Evolutionary conservation across 805 yeast genomes (phyloP).

Genomic region (Kazachstania martiniae): DNA sequence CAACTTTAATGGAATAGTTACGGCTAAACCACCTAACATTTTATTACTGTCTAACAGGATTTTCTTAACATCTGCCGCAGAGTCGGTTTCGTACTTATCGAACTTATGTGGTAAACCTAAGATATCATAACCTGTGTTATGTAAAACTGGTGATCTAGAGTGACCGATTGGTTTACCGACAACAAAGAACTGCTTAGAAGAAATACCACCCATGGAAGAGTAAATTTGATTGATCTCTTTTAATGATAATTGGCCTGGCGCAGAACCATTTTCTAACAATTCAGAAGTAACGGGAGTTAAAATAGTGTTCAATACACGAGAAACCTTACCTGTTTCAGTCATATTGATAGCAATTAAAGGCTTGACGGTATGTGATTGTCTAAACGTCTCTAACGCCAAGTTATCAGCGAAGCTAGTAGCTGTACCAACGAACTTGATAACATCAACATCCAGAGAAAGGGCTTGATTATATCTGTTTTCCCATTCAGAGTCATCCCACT

Average conservation of each 20-base stretch:
- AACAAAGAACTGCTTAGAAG: conserved; percentile 50
- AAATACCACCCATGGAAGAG: conserved; percentile 51
- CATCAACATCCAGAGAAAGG: conserved; percentile 50
- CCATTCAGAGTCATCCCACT: conserved; percentile 70
- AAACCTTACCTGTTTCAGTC: conserved; percentile 65
- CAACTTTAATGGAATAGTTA: conserved; percentile 86
- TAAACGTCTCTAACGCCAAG: conserved; percentile 57
- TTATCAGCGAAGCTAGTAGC: conserved; percentile 62
- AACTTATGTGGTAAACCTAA: conserved; percentile 72
- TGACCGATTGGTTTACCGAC: conserved; percentile 77
- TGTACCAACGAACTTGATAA: conserved; percentile 74
- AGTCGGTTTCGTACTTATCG: conserved; percentile 53
- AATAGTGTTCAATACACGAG: conserved; percentile 62
- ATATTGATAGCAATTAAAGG: conserved; percentile 81
- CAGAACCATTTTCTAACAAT: conserved; percentile 56
- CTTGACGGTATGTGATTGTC: conserved; percentile 36
- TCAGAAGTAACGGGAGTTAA: conserved; percentile 81
- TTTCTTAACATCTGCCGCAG: conserved; percentile 45
- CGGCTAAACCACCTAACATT: conserved; percentile 84
- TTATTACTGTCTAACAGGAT: conserved; percentile 35
- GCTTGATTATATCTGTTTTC: conserved; percentile 62
- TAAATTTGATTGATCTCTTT: conserved; percentile 50
- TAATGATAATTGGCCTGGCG: conserved; percentile 70
- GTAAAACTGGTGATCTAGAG: conserved; percentile 83
- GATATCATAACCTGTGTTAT: conserved; percentile 64